phyloP scores from a whole-genome alignment of 345 rosid genomes.

The Pseudoturritis turrita region DNA sequence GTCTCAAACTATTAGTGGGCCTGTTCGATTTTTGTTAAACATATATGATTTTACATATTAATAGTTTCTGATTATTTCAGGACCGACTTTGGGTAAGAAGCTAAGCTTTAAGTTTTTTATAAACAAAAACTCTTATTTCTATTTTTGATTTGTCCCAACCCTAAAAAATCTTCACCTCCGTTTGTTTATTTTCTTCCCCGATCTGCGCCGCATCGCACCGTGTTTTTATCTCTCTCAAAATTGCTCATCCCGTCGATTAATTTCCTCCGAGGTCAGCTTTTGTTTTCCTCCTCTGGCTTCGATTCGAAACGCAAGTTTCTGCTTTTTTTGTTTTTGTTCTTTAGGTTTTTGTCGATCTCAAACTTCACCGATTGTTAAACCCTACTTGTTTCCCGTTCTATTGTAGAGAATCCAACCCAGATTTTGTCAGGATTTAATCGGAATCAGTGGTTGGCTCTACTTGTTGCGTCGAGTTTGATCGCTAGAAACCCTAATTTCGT shows the following conservation, averaged over 20 bases:
- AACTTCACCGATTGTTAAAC: background rate
- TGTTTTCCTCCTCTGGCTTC: background rate
- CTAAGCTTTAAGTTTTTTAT: too few species aligned
- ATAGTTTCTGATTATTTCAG: too few species aligned
- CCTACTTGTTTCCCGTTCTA: background rate
- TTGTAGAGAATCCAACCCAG: background rate
- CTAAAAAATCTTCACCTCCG: background rate
- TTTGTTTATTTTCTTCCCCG: background rate
- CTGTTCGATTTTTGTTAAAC: too few species aligned
- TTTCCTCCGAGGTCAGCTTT: constrained; percentile 11
- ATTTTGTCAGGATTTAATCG: background rate
- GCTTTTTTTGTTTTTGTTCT: background rate
- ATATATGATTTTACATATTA: too few species aligned
- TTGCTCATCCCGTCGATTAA: background rate
- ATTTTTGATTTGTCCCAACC: too few species aligned
- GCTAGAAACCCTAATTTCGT: too few species aligned
- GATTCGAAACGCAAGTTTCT: background rate
- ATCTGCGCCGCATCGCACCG: background rate
- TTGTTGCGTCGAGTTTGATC: background rate
- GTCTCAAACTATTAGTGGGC: too few species aligned
- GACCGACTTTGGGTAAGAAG: too few species aligned
- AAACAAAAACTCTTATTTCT: too few species aligned
- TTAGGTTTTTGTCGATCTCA: background rate
- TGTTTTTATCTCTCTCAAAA: background rate
- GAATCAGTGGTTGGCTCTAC: background rate